phyloP scores from a whole-genome alignment of 2,329 filamentous ascomycete genomes.

The Pestalotiopsis fici region DNA sequence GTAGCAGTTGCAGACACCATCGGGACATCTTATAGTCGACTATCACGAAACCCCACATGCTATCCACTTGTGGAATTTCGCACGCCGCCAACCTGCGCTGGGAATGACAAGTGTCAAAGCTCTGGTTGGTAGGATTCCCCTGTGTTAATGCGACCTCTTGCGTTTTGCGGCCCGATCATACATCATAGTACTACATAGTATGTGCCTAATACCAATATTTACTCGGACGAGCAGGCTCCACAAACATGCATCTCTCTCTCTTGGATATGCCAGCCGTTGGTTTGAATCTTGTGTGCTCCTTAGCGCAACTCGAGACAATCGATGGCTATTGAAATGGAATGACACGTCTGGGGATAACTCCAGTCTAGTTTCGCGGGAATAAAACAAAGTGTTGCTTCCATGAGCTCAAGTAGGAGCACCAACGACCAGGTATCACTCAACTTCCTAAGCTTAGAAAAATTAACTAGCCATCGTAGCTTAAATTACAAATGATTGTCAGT shows the following conservation, averaged over 20 bases:
- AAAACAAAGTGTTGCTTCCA: neutral
- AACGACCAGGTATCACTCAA: too few species aligned
- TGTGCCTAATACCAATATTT: too few species aligned
- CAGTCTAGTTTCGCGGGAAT: neutral
- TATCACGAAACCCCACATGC: neutral
- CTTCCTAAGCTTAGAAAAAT: too few species aligned
- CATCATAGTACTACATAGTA: too few species aligned
- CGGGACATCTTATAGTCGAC: neutral
- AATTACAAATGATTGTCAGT: too few species aligned
- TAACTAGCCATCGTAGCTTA: too few species aligned
- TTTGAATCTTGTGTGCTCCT: neutral
- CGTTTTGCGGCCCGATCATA: constrained; percentile 1
- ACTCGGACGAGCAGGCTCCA: neutral
- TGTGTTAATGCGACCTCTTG: neutral
- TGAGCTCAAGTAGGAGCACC: neutral
- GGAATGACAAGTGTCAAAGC: constrained; percentile 4
- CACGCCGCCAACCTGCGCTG: neutral
- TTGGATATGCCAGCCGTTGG: neutral
- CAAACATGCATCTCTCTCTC: neutral
- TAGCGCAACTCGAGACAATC: neutral
- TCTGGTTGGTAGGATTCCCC: constrained; percentile 5
- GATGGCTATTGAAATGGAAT: too few species aligned
- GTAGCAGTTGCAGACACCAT: neutral
- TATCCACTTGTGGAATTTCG: neutral
- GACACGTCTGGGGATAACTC: too few species aligned